Evolutionary conservation across 2,329 filamentous ascomycete species (phyloP).

Genomic region (Gnomoniopsis sp.): DNA sequence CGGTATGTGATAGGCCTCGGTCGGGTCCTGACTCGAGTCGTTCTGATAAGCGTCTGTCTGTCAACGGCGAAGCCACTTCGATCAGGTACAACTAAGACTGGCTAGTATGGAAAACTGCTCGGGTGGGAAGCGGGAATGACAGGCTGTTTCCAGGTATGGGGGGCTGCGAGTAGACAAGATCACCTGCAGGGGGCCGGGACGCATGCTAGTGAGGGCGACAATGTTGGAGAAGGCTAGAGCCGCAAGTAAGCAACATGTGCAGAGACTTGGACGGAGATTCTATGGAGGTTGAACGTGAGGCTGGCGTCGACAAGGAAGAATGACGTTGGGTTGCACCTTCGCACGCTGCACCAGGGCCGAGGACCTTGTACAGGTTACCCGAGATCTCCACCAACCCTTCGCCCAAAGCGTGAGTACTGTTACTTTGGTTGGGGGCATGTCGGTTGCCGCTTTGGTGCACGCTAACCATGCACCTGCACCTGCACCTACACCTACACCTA

Average conservation of each 20-base stretch:
- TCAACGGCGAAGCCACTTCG: not conserved
- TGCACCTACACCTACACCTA: not conserved
- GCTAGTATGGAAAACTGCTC: too few species aligned
- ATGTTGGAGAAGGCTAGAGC: not conserved
- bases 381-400: not conserved
- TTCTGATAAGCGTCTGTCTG: not conserved
- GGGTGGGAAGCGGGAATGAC: too few species aligned
- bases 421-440: not conserved
- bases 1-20: not conserved
- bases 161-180: too few species aligned
- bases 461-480: not conserved
- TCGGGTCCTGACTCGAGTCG: not conserved
- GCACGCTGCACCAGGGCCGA: not conserved
- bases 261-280: not conserved
- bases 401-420: not conserved
- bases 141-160: too few species aligned
- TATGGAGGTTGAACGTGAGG: not conserved
- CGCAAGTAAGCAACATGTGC: not conserved
- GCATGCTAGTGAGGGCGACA: not conserved
- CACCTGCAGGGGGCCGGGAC: too few species aligned
- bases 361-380: not conserved
- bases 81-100: not conserved
- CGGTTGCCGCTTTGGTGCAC: not conserved
- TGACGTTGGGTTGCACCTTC: not conserved
- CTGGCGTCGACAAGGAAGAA: not conserved